Evolutionary conservation across 2,329 filamentous ascomycete species (phyloP).

Genomic region (Fusarium pseudoanthophilum): DNA sequence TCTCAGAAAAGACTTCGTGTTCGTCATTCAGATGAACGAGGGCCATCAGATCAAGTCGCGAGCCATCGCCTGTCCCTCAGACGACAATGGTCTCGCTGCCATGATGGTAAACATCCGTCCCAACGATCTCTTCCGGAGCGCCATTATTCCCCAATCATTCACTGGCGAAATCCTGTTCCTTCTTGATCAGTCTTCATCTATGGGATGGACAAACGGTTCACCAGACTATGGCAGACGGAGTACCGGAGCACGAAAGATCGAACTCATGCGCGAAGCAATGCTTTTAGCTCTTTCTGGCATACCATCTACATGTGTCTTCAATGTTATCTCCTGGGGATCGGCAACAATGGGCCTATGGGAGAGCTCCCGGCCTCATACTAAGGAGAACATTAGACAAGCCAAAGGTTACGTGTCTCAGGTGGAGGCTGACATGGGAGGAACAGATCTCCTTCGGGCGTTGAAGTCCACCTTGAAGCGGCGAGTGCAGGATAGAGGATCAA

Average conservation of each 20-base stretch:
- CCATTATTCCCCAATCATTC: background rate
- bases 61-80: background rate
- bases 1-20: background rate
- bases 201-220: rapidly evolving
- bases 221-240: rapidly evolving
- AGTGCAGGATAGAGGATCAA: rapidly evolving
- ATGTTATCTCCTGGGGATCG: background rate
- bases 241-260: background rate
- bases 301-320: background rate
- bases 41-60: background rate
- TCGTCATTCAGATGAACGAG: background rate
- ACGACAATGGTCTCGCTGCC: rapidly evolving
- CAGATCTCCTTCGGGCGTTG: rapidly evolving
- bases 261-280: background rate
- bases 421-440: rapidly evolving
- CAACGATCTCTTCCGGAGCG: background rate
- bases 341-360: background rate
- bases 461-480: rapidly evolving
- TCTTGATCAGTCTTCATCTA: background rate
- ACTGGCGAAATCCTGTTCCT: background rate
- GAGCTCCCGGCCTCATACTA: rapidly evolving
- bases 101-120: background rate
- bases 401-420: background rate
- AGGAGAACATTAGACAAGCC: background rate
- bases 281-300: background rate